Evolutionary conservation across 2,329 filamentous ascomycete genomes (phyloP), one percentile per base, ranked within the genome.

Genomic region (Paecilomyces sp.): DNA sequence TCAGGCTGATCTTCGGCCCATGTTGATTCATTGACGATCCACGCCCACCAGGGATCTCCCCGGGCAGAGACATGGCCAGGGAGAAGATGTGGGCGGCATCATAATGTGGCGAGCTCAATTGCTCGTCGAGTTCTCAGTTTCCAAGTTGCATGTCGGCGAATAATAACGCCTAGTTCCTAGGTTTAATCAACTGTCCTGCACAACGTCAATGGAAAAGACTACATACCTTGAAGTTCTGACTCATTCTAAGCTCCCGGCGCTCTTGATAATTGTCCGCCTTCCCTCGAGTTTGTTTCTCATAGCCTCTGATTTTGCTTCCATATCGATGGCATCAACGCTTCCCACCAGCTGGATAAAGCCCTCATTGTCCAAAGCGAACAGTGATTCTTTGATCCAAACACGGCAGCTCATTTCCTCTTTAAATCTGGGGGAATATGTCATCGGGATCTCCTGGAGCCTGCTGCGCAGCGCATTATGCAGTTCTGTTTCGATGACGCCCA

Each of bases 301-400:
- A 9, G 41, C 41, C 41, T 47, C 41, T 18, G 57, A 55, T 15
- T 55, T 61, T 7, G 60, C 63, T 52, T 70, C 66, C 22, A 56
- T 60, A 50, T 68, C 64, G 31, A 70, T 60, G 3, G 60, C 60
- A 5, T 47, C 11, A 18, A 66, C 58, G 15, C 54, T 56, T 41
- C 52, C 59, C 1, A 33, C 36, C 25, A 70, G 56, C 55, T 64
- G 58, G 11, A 70, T 58, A 55, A 66, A 66, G 1, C 65, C 66
- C 33, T 67, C 61, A 47, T 68, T 59, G 59, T 70, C 67, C 7
- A 70, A 58, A 3, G 61, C 63, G 55, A 63, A 64, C 31, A 69
- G 41, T 3, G 65, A 66, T 61, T 69, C 67, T 41, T 66, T 67
- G 3, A 66, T 30, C 68, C 67, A 69, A 3, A 67, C 62, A 1